phyloP scores from a whole-genome alignment of 148 eudicot genomes.

The Vaccinium myrtillus region DNA sequence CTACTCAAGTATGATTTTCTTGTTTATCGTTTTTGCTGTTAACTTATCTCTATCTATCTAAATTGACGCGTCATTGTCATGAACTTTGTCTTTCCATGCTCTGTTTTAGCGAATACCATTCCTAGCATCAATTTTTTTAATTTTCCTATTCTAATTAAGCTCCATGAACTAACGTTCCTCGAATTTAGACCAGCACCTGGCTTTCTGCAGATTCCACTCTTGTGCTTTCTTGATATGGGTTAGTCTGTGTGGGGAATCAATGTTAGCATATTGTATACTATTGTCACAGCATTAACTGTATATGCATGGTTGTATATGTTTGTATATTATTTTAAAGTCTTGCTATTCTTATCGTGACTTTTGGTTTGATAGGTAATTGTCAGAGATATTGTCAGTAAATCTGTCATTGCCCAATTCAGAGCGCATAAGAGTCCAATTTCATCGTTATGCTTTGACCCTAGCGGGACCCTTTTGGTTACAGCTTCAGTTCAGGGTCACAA shows the following conservation, averaged over 20 bases:
- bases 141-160: neutral
- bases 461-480: conserved; percentile 79
- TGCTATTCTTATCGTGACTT: neutral
- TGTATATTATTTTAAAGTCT: neutral
- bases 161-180: neutral
- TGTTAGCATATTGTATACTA: neutral
- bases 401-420: conserved; percentile 75
- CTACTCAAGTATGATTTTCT: neutral
- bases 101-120: neutral
- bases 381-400: conserved; percentile 62
- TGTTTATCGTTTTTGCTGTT: neutral
- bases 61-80: neutral
- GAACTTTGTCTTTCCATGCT: neutral
- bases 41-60: neutral
- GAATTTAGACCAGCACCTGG: neutral
- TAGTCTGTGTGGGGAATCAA: neutral
- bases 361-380: conserved; percentile 64
- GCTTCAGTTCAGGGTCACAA: conserved; percentile 91
- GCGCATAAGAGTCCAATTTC: conserved; percentile 83
- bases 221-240: neutral
- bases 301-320: neutral
- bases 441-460: conserved; percentile 84
- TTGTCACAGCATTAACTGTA: neutral
- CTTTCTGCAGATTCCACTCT: neutral
- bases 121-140: neutral